Base-by-base conservation (phyloP, 345 rosid species). In the Heritiera littoralis region DNA sequence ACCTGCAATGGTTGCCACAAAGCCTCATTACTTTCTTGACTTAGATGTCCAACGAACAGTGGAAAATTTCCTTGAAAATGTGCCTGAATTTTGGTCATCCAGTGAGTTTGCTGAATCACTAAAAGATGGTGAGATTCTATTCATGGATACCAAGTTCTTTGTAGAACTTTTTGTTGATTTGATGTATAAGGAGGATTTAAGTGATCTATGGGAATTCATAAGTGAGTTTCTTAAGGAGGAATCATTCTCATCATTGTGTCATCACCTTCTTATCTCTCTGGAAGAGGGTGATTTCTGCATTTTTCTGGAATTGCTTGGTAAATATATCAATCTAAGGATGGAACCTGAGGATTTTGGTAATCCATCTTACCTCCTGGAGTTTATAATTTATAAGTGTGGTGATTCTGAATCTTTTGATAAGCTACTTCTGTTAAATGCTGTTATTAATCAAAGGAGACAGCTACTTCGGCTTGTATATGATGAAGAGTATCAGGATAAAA, bases 1-100 rank as follows among this genome's bases (percentile, higher is more conserved):
- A 1, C 99, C 99, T 69, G 99, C 97, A 3, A 87, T 92, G 84
- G 97, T 95, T 67, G 98, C 98, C 3, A 92, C 98, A 0, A 95
- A 93, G 89, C 98, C 99, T 46, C 97, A 90, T 88, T 95, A 93
- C 77, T 89, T 95, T 84, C 97, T 95, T 52, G 99, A 95, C 84
- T 83, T 95, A 79, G 96, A 95, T 86, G 85, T 93, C 30, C 88
- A 84, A 61, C 80, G 84, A 51, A 95, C 98, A 3, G 83, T 95
- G 2, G 91, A 92, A 78, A 95, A 95, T 84, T 91, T 93, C 74
- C 78, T 93, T 0, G 89, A 92, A 66, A 83, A 95, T 61, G 93
- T 93, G 77, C 98, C 98, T 51, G 94, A 95, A 5, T 95, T 95
- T 79, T 95, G 99, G 99, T 90, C 93, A 0, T 95, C 99, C 14